Percentiles rank a stretch among this genome's conserved stretches.
These are phyloP conservation scores for Xylaria acuta DNA, from an alignment of 495 filamentous ascomycete genomes.

Conservation along the genomic window DNA sequence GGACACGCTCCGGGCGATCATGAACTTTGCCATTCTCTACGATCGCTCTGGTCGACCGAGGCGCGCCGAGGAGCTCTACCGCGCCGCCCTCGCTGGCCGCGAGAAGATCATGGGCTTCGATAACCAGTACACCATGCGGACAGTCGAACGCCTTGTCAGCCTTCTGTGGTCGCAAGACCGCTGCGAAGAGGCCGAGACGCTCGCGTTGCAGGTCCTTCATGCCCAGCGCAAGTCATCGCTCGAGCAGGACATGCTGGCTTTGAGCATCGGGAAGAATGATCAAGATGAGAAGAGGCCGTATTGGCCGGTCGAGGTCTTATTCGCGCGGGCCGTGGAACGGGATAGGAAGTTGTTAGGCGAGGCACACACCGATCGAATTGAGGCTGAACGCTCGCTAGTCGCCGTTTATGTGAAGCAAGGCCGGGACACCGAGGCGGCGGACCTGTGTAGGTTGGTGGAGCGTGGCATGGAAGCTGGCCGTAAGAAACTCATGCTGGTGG, in stretches of 20 bases:
- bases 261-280: background rate
- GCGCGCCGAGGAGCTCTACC: conserved; percentile 5
- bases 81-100: conserved; percentile 5
- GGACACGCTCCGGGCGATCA: conserved; percentile 13
- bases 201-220: background rate
- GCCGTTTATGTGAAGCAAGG: conserved; percentile 13
- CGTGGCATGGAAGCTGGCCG: background rate
- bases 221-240: conserved; percentile 4
- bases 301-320: conserved; percentile 16
- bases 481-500: background rate
- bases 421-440: background rate
- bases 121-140: conserved; percentile 13
- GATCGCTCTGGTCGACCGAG: conserved; percentile 5
- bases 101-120: conserved; percentile 13
- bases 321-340: background rate
- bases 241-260: background rate
- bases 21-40: conserved; percentile 16
- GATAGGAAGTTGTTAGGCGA: conserved; percentile 17
- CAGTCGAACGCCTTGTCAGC: background rate
- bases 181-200: conserved; percentile 7
- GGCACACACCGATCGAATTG: conserved; percentile 3
- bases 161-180: conserved; percentile 16
- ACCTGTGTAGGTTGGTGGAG: background rate
- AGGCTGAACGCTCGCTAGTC: background rate
- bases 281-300: conserved; percentile 13